Base-by-base conservation (phyloP, 306 rosid species). In the Begonia fuchsioides region DNA sequence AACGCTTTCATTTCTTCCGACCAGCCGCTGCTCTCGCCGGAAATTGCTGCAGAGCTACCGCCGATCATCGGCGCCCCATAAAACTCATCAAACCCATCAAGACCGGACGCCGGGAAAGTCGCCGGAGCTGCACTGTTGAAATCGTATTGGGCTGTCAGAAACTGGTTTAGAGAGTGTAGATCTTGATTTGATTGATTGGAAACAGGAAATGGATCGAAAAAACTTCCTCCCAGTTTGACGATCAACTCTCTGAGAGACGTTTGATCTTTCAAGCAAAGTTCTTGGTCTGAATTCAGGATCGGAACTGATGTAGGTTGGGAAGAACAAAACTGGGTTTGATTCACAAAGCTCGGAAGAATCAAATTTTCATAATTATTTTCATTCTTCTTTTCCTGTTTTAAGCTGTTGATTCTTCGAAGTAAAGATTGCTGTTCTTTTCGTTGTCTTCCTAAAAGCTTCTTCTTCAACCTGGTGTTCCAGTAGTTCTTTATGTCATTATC, bases 401-500 rank as follows among this genome's bases (percentile, higher is more conserved):
- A 20, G 66, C 19, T 50, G 54, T 26, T 62, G 35, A 60, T 55
- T 49, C 76, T 43, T 20, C 86, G 68, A 46, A 70, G 72, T 52
- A 73, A 69, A 58, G 68, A 68, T 9, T 69, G 69, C 11, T 83
- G 86, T 14, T 78, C 76, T 53, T 67, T 81, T 39, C 82, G 78
- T 58, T 85, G 94, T 57, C 69, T 81, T 0, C 85, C 98, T 10
- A 79, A 56, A 3, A 85, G 94, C 87, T 90, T 90, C 71, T 90
- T 90, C 87, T 86, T 90, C 68, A 90, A 62, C 70, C 79, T 82
- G 0, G 98, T 90, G 70, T 90, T 90, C 98, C 98, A 90, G 60
- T 90, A 90, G 51, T 90, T 90, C 80, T 90, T 90, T 48, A 90
- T 85, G 50, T 90, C 98, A 49, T 90, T 90, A 56, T 90, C 98